Percentiles rank a stretch among this genome's conserved stretches.
phyloP scores from a whole-genome alignment of 108 stramenopile genomes.

The Fistulifera pelliculosa region DNA sequence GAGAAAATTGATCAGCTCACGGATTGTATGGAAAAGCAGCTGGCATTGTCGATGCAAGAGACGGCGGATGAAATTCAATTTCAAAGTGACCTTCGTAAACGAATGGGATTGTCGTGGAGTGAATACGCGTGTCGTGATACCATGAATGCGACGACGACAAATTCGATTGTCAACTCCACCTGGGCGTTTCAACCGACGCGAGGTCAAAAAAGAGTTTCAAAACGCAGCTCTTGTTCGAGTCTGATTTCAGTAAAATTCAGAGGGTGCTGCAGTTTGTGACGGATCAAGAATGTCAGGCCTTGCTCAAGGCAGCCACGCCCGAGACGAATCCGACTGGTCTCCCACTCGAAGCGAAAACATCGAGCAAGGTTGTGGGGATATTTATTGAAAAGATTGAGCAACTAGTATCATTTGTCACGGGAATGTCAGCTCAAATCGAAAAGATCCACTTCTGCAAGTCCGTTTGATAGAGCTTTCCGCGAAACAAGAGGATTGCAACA shows the following conservation, averaged over 20 bases:
- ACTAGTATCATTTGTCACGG: background rate
- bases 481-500: background rate
- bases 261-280: background rate
- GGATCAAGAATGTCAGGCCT: background rate
- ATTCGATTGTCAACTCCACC: slow-evolving; percentile 19
- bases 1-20: slow-evolving; percentile 15
- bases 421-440: background rate
- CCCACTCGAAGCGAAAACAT: background rate
- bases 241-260: background rate
- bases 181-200: slow-evolving; percentile 17
- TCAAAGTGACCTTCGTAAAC: slow-evolving; percentile 33
- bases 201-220: background rate
- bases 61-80: slow-evolving; percentile 55
- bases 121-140: slow-evolving; percentile 62
- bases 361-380: background rate
- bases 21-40: slow-evolving; percentile 38
- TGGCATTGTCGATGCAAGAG: slow-evolving; percentile 28
- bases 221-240: slow-evolving; percentile 2
- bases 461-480: background rate
- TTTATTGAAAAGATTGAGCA: background rate
- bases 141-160: slow-evolving; percentile 26
- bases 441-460: background rate
- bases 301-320: background rate
- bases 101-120: slow-evolving; percentile 43
- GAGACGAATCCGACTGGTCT: background rate